Base-by-base conservation (phyloP, 805 yeast species). In the Starmerella kuoi region DNA sequence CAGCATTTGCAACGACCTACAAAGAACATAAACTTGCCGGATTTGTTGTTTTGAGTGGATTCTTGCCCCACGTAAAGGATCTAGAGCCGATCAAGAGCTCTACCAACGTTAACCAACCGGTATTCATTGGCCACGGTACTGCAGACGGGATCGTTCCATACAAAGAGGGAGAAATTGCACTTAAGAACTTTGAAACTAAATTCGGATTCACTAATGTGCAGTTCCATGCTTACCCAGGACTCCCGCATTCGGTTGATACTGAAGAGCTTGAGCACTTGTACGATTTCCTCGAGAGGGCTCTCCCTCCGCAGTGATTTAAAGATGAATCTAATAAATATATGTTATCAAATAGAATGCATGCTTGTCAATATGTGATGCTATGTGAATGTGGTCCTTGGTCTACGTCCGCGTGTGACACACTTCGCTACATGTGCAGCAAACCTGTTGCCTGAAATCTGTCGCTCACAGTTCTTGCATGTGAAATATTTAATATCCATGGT, bases 351-450 rank as follows among this genome's bases (percentile, higher is more conserved):
- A n/a, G n/a, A n/a, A n/a, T n/a, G n/a, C n/a, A n/a, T n/a, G n/a
- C n/a, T n/a, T n/a, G n/a, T n/a, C n/a, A n/a, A n/a, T n/a, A n/a
- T n/a, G n/a, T n/a, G n/a, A n/a, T n/a, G 14, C 28, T 25, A 25
- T 14, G 28, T 25, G 28, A n/a, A 20, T 15, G 41, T 32, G 1
- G 41, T 36, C 21, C 47, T 31, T 27, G 41, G 42, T 21, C 55
- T 42, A 7, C 55, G 35, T 22, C 56, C 50, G 6, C 95, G 81
- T 34, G 84, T 83, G 20, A 86, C 61, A 58, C 98, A 88, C 53
- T 94, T 76, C 57, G 86, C 93, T 24, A 88, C 69, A 61, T 88
- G 98, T 32, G 83, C 86, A 2, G 97, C 96, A 67, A 84, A 87
- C 45, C 98, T 66, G 30, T 83, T 79, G 1, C 94, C 95, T 0